Evolutionary conservation across 2,329 filamentous ascomycete genomes (phyloP), one percentile per base, ranked within the genome.

Genomic region (Aspergillus awamori): DNA sequence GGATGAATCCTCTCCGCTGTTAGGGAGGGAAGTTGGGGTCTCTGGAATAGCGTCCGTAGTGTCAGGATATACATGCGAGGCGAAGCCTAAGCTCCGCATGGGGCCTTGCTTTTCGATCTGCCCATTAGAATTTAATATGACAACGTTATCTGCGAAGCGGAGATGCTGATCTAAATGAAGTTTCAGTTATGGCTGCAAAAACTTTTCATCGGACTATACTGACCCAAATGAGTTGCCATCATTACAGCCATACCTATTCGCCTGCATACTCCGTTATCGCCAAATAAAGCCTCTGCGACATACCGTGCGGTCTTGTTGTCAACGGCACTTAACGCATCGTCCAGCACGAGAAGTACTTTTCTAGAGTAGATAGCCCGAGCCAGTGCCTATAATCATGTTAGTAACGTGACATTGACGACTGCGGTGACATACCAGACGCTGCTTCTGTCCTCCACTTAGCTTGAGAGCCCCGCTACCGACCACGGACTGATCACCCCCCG

Each of bases 401-500:
- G 53, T 15, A 10, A 5, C 13, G 6, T 17, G 4, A 7, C 10
- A 17, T 10, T 8, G 15, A 10, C 28, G 45, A 7, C 22, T 26
- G 13, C 0, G 2, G 10, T 26, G 22, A 49, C 15, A 15, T 28
- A 49, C 45, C 15, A 49, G 24, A 49, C 53, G 53, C 39, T 56
- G 53, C 2, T 33, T 45, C 15, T 56, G 53, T 33, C 53, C 53
- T 10, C 53, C 53, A 33, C 53, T 56, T 11, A 47, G 15, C 26
- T 43, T 47, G 24, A 56, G 39, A 8, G 39, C 53, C 3, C 39
- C 26, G 20, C 53, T 56, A 4, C 53, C 53, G 10, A 56, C 39
- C 8, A 56, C 5, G n/a, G 53, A 47, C 10, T 47, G 28, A 36
- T 56, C 53, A 5, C 26, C n/a, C 8, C 10, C 24, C 1, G 53